Percentiles rank a stretch among this genome's conserved stretches.
These are phyloP conservation scores for Mycena sanguinolenta DNA, from an alignment of 768 basidiomycete genomes.

Conservation along the genomic window DNA sequence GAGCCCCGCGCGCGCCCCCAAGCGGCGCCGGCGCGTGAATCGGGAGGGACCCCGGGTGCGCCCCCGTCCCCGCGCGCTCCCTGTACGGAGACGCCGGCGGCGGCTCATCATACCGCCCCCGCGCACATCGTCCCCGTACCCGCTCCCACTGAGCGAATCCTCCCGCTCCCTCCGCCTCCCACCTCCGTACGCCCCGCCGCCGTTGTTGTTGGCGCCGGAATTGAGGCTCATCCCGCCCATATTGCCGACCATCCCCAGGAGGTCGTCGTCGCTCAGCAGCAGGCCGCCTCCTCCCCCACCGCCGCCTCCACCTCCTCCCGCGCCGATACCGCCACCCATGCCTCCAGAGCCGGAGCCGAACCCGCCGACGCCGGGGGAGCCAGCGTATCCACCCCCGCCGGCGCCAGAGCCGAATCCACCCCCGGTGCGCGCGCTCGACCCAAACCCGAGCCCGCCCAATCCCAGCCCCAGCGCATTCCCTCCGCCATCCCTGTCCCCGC, in stretches of 20 bases:
- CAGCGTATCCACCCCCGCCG: conserved; percentile 60
- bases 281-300: conserved; percentile 52
- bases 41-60: conserved; percentile 69
- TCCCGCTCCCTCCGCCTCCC: neutral
- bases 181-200: neutral
- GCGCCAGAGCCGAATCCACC: no score
- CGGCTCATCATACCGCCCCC: neutral
- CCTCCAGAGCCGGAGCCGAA: no score
- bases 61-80: no score
- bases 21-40: conserved; percentile 73
- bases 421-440: neutral
- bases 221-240: neutral
- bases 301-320: no score
- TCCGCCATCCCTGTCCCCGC: no score
- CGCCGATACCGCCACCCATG: no score
- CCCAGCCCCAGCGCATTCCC: no score
- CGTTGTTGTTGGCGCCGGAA: neutral
- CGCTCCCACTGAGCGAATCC: neutral
- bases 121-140: neutral
- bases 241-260: conserved; percentile 51
- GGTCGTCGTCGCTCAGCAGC: conserved; percentile 83
- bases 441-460: neutral
- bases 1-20: conserved; percentile 77
- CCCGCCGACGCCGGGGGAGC: no score
- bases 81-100: no score